These are phyloP conservation scores for Byssoonygena ceratinophila DNA, from an alignment of 2,329 filamentous ascomycete species.

Conservation along the genomic window DNA sequence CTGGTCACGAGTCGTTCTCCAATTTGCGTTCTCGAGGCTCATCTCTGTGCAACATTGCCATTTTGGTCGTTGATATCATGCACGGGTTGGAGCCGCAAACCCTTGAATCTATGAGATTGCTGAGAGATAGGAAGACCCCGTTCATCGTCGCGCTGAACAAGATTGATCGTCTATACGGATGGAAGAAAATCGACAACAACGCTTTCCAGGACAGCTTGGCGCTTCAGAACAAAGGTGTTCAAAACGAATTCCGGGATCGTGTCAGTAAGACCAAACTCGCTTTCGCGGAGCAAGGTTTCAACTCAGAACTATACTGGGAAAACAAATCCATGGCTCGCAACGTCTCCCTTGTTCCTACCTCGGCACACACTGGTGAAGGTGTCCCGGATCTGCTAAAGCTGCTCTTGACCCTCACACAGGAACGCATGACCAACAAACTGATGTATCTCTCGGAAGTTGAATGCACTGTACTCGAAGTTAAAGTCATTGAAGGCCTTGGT, in stretches of 20 bases:
- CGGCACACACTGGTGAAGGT: constrained; percentile 96
- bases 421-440: constrained; percentile 90
- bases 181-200: constrained; percentile 98
- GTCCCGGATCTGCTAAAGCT: constrained; percentile 98
- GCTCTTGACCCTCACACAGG: constrained; percentile 80
- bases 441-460: constrained; percentile 99
- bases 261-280: constrained; percentile 84
- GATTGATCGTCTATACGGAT: constrained; percentile 97
- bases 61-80: constrained; percentile 98
- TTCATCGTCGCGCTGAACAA: constrained; percentile 99
- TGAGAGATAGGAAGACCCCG: constrained; percentile 86
- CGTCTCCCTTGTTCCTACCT: constrained; percentile 94
- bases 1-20: constrained; percentile 99
- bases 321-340: constrained; percentile 94
- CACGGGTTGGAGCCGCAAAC: constrained; percentile 97
- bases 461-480: constrained; percentile 95
- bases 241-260: constrained; percentile 87
- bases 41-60: constrained; percentile 97
- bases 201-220: constrained; percentile 88
- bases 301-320: constrained; percentile 91
- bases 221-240: constrained; percentile 82
- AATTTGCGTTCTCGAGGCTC: constrained; percentile 95
- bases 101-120: constrained; percentile 87
- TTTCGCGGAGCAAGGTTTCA: constrained; percentile 94
- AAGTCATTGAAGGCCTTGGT: constrained; percentile 96